Conservation (phyloP, 495 filamentous ascomycete species). For the Baudoinia panamericana region DNA sequence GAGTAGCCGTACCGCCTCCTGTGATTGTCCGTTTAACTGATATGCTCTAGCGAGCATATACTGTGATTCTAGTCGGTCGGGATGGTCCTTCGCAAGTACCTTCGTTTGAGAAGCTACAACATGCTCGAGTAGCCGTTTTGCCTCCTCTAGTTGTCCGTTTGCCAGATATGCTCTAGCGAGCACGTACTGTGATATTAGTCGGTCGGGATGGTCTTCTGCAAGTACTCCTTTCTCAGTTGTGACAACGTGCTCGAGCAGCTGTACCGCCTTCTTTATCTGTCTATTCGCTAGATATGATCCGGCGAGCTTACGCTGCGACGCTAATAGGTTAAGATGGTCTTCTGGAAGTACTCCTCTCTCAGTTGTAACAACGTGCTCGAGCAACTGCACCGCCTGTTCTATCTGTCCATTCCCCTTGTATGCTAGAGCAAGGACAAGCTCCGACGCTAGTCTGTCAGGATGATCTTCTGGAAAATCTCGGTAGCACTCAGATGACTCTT, state of each 20-base stretch:
- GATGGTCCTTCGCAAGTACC: constrained; percentile 7
- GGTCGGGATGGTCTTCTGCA: constrained; percentile 20
- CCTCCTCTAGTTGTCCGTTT: constrained; percentile 13
- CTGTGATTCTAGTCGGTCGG: constrained; percentile 8
- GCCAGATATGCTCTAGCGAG: constrained; percentile 19
- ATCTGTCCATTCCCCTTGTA: not conserved
- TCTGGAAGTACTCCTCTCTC: not conserved
- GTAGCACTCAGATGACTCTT: too few species aligned
- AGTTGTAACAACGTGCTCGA: constrained; percentile 2
- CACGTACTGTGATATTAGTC: constrained; percentile 26
- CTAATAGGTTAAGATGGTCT: constrained; percentile 8
- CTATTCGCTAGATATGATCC: constrained; percentile 3
- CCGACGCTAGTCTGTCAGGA: constrained; percentile 23
- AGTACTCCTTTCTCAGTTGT: constrained; percentile 9
- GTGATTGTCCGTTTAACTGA: constrained; percentile 3
- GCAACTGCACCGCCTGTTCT: not conserved
- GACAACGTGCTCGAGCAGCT: constrained; percentile 9
- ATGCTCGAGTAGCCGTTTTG: constrained; percentile 12
- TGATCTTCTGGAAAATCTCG: constrained; percentile 25
- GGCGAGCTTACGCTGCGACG: constrained; percentile 23
- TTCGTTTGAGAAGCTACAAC: constrained; percentile 7
- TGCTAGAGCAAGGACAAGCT: constrained; percentile 14
- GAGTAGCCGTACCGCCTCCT: constrained; percentile 3
- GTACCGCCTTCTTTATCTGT: constrained; percentile 3
- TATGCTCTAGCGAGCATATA: constrained; percentile 21